Evolutionary conservation across 345 rosid genomes (phyloP), one percentile per base, ranked within the genome.

Genomic region (Cochlearia excelsa): DNA sequence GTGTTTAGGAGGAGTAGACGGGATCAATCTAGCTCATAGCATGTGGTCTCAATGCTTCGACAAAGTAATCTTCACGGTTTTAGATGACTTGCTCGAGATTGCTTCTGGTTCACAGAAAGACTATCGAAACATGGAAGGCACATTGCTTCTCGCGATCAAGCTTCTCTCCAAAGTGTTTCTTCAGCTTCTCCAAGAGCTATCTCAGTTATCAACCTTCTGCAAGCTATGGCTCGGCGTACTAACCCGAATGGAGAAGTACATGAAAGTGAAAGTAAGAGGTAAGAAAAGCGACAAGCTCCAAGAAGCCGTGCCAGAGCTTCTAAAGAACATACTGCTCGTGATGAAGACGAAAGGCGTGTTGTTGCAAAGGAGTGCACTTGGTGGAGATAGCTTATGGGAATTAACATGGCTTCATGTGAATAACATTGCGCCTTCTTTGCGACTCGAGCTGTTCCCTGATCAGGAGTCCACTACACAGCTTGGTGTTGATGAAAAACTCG

Each of bases 341-440:
- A 89, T 93, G 99, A 89, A 93, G 82, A 71, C 80, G 10, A 82
- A 62, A 77, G 97, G 90, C 4, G 85, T 89, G 55, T 89, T 92
- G 27, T 63, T 82, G 54, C 97, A 85, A 58, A 85, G 97, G 77
- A 82, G 91, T 77, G 85, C 94, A 0, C 71, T 89, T 2, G 95
- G 94, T 51, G 95, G 99, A 66, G 99, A 89, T 71, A 93, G 94
- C 75, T 79, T 89, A 73, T 93, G 99, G 99, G 99, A 93, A 67
- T 74, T 86, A 34, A 89, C 99, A 34, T 93, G 97, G 99, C 86
- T 87, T 27, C 97, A 93, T 67, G 88, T 89, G 51, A 89, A 89
- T 61, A 93, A 85, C 78, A 82, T 93, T 42, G 78, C 75, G 44
- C 91, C 95, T 33, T 82, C 81, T 30, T 56, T 93, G 78, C 90